Conservation (phyloP, 371 early-diverging fungal species). For the Batrachochytrium dendrobatidis region DNA sequence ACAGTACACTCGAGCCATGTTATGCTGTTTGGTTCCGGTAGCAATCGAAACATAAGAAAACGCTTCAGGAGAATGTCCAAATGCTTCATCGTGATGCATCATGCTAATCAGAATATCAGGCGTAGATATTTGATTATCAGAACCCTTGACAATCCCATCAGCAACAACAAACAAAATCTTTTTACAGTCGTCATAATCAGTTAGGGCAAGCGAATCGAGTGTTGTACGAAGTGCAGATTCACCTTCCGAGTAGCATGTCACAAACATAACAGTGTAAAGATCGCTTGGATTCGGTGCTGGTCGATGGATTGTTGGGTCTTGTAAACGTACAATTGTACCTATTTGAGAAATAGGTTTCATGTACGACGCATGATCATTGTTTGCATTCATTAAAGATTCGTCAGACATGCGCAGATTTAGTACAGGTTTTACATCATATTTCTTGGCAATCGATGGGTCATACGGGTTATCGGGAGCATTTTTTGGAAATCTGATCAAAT, state of each 20-base stretch:
- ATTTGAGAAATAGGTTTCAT: too few relatives aligned
- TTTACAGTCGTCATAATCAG: slow-evolving; percentile 74
- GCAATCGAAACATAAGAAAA: slow-evolving; percentile 84
- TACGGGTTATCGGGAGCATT: too few relatives aligned
- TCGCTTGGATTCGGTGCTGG: too few relatives aligned
- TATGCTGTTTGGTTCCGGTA: slow-evolving; percentile 82
- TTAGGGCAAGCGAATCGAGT: slow-evolving; percentile 80
- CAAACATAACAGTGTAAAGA: slow-evolving; percentile 62
- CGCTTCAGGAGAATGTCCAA: slow-evolving; percentile 22
- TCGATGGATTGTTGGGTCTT: too few relatives aligned
- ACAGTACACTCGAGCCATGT: slow-evolving; percentile 95
- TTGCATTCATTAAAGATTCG: too few relatives aligned
- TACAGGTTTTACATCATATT: too few relatives aligned
- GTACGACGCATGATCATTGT: too few relatives aligned
- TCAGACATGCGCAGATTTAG: too few relatives aligned
- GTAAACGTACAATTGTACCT: too few relatives aligned
- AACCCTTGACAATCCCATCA: slow-evolving; percentile 35
- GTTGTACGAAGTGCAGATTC: slow-evolving; percentile 77
- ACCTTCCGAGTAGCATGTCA: slow-evolving; percentile 37
- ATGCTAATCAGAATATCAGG: slow-evolving; percentile 27
- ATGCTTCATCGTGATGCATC: slow-evolving; percentile 27
- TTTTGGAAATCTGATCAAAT: too few relatives aligned
- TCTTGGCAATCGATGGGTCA: too few relatives aligned
- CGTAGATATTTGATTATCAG: slow-evolving; percentile 26
- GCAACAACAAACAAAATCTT: slow-evolving; percentile 32